Conservation (phyloP, 2,329 filamentous ascomycete genomes). For the Cytospora paraplurivora region DNA sequence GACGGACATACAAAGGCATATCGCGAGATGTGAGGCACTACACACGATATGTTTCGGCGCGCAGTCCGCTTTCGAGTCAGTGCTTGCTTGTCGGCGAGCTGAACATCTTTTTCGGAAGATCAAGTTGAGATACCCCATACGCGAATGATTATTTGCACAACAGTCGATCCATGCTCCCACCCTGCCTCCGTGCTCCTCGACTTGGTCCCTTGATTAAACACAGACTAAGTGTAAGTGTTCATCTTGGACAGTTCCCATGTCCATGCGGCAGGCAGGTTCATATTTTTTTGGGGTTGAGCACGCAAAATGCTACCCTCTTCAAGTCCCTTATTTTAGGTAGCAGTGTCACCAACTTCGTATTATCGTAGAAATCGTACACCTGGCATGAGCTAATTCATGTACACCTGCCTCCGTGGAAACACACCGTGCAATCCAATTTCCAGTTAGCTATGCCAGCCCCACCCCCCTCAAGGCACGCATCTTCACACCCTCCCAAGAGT, state of each 20-base stretch:
- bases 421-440: background rate
- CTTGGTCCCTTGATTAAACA: background rate
- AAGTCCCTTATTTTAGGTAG: background rate
- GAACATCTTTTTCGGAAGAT: background rate
- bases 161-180: background rate
- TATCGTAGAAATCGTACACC: too few species aligned
- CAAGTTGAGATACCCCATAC: background rate
- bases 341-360: too few species aligned
- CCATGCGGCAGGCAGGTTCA: background rate
- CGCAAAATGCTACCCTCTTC: background rate
- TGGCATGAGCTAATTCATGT: too few species aligned
- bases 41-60: background rate
- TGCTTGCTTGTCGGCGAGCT: constrained; percentile 17
- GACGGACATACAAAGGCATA: background rate
- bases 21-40: background rate
- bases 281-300: background rate
- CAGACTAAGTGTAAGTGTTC: background rate
- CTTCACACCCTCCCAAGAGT: constrained; percentile 67
- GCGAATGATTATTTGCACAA: constrained; percentile 2
- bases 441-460: constrained; percentile 47
- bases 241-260: background rate
- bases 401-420: background rate
- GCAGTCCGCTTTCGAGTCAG: background rate
- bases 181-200: background rate
- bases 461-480: constrained; percentile 60